These are phyloP conservation scores for Auricularia auricula-judae DNA, from an alignment of 768 basidiomycete genomes.

Conservation along the genomic window DNA sequence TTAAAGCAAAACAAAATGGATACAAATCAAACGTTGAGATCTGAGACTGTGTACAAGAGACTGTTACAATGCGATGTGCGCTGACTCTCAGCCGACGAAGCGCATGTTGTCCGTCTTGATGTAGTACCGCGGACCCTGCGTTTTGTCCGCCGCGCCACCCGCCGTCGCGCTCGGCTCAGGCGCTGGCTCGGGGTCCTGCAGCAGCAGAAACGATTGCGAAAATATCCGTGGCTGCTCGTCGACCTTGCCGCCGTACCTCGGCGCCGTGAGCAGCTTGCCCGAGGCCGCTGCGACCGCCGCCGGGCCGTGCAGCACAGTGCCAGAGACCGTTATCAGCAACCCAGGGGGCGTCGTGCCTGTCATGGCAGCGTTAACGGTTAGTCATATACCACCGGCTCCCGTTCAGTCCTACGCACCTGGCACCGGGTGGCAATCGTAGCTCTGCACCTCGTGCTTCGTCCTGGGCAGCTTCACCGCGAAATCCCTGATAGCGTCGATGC, in stretches of 20 bases:
- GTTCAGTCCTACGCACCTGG: conserved; percentile 40
- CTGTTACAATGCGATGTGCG: not conserved
- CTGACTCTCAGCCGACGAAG: conserved; percentile 54
- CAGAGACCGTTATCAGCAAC: conserved; percentile 68
- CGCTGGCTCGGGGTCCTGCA: conserved; percentile 2
- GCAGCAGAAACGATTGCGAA: conserved; percentile 79
- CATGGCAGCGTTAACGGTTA: not conserved
- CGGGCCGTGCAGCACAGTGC: conserved; percentile 38
- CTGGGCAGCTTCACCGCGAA: conserved; percentile 63
- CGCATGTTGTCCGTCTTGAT: conserved; percentile 68
- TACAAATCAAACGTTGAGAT: not conserved
- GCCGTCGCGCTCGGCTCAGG: not conserved
- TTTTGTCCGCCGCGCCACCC: conserved; percentile 2
- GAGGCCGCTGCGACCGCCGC: conserved; percentile 18
- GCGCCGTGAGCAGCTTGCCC: conserved; percentile 20
- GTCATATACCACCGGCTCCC: conserved; percentile 4
- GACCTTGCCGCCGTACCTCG: conserved; percentile 29
- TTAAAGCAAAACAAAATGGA: not conserved
- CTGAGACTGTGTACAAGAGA: not conserved
- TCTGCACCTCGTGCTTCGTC: conserved; percentile 63
- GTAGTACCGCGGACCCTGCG: conserved; percentile 57
- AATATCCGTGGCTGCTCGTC: conserved; percentile 80
- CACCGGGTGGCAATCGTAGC: conserved; percentile 84
- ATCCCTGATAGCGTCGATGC: conserved; percentile 53
- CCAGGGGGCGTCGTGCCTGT: conserved; percentile 70